Percentiles rank a stretch among this genome's conserved stretches.
phyloP scores from a whole-genome alignment of 306 rosid species.

The Prosopis cineraria region DNA sequence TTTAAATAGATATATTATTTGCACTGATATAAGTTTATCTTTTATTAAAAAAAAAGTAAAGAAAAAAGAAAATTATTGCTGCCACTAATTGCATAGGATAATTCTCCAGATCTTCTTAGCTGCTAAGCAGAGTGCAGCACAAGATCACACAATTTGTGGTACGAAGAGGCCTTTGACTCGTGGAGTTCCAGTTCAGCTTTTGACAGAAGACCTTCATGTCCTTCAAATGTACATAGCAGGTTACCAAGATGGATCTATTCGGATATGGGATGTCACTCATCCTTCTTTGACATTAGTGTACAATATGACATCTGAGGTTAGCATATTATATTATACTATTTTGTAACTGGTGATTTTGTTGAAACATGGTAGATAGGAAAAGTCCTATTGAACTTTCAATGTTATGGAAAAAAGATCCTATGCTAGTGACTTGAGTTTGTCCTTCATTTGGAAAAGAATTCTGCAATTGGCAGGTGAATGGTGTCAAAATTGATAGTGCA shows the following conservation, averaged over 20 bases:
- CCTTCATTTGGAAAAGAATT: slow-evolving; percentile 30
- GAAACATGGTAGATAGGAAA: slow-evolving; percentile 2
- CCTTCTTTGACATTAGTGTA: slow-evolving; percentile 58
- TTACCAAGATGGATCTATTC: slow-evolving; percentile 84
- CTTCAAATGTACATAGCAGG: slow-evolving; percentile 77
- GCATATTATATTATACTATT: slow-evolving; percentile 26
- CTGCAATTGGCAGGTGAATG: slow-evolving; percentile 60
- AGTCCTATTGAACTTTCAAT: slow-evolving; percentile 20
- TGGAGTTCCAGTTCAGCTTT: slow-evolving; percentile 65
- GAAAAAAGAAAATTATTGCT: neutral
- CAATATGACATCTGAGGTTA: slow-evolving; percentile 67
- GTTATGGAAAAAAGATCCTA: slow-evolving; percentile 5
- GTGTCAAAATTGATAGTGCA: slow-evolving; percentile 40
- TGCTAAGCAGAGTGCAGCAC: slow-evolving; percentile 45
- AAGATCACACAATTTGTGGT: slow-evolving; percentile 38
- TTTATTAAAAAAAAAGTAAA: neutral
- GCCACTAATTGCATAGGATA: slow-evolving; percentile 30
- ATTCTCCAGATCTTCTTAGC: slow-evolving; percentile 53
- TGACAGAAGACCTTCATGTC: slow-evolving; percentile 50
- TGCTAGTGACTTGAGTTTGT: slow-evolving; percentile 23
- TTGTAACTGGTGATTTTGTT: slow-evolving; percentile 6
- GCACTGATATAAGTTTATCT: neutral
- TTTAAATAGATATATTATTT: slow-evolving; percentile 11
- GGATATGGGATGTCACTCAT: slow-evolving; percentile 85
- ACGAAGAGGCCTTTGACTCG: slow-evolving; percentile 81